Evolutionary conservation across 2,329 filamentous ascomycete genomes (phyloP).

Genomic region (Aspergillus arachidicola): DNA sequence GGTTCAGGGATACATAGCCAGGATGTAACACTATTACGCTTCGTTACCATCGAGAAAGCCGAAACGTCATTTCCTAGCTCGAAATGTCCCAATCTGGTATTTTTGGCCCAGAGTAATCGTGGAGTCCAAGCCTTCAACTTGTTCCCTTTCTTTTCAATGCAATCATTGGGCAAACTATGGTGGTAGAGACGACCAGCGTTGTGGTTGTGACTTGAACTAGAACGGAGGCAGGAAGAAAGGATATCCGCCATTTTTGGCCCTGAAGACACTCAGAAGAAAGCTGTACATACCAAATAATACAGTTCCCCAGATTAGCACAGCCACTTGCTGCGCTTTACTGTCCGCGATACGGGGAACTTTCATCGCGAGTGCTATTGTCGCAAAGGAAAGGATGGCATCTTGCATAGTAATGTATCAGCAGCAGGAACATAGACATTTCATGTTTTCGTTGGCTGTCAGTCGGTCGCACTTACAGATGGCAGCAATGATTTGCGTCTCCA

Average conservation of each 20-base stretch:
- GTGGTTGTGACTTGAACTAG: constrained; percentile 38
- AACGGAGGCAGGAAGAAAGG: constrained; percentile 94
- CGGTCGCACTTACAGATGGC: constrained; percentile 78
- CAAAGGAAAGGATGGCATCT: constrained; percentile 84
- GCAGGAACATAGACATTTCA: neutral
- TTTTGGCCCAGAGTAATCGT: neutral
- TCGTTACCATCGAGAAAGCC: neutral
- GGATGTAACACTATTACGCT: neutral
- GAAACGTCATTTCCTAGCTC: neutral
- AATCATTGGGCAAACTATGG: neutral
- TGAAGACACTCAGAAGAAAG: constrained; percentile 91
- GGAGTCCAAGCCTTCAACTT: neutral
- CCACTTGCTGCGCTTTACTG: constrained; percentile 74
- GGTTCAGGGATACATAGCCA: neutral
- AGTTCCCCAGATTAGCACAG: constrained; percentile 76
- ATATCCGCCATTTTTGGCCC: constrained; percentile 92
- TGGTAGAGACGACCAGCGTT: neutral
- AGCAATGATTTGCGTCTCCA: constrained; percentile 94
- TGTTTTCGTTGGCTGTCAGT: neutral
- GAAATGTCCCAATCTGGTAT: neutral
- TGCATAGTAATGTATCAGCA: constrained; percentile 20
- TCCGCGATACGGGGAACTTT: constrained; percentile 90
- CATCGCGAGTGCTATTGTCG: constrained; percentile 84
- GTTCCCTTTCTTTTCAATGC: neutral
- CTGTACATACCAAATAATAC: constrained; percentile 85